These are phyloP conservation scores for Asterionellopsis glacialis DNA, from an alignment of 108 stramenopile genomes.

Conservation along the genomic window DNA sequence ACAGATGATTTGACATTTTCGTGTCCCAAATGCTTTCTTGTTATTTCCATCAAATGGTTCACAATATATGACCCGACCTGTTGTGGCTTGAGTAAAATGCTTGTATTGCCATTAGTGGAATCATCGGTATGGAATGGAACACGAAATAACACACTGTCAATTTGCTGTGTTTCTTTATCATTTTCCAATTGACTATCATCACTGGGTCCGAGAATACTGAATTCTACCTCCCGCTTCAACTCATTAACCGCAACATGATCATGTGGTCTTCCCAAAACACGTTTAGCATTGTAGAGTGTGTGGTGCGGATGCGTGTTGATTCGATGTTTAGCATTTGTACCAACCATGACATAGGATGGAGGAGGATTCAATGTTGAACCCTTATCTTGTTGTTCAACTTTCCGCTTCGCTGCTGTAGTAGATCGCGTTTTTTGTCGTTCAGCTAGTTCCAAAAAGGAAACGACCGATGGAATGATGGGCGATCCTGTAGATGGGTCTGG, in stretches of 20 bases:
- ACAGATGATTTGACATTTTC: conserved; percentile 87
- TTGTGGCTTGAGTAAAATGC: conserved; percentile 42
- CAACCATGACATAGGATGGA: conserved; percentile 70
- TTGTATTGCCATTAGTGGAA: conserved; percentile 1
- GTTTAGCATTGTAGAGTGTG: conserved; percentile 84
- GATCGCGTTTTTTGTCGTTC: conserved; percentile 34
- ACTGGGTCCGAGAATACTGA: conserved; percentile 24
- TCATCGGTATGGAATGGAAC: conserved; percentile 26
- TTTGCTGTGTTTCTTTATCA: conserved; percentile 4
- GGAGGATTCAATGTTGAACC: conserved; percentile 46
- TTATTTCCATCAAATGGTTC: conserved; percentile 63
- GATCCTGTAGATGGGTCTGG: conserved; percentile 59
- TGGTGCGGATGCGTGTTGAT: conserved; percentile 83
- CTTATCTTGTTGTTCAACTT: too few relatives aligned
- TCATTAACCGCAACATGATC: conserved; percentile 46
- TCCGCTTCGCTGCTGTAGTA: conserved; percentile 5
- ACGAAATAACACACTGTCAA: conserved; percentile 23
- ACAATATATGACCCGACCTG: conserved; percentile 79
- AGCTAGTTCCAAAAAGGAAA: conserved; percentile 67
- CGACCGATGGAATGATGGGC: conserved; percentile 80
- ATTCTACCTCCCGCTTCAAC: conserved; percentile 70
- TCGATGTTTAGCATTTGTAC: conserved; percentile 61
- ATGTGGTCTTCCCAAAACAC: conserved; percentile 59
- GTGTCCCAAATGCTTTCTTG: conserved; percentile 77
- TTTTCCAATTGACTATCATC: neutral